Evolutionary conservation across 805 yeast species (phyloP).

Genomic region (Cyberlindnera mississippiensis): DNA sequence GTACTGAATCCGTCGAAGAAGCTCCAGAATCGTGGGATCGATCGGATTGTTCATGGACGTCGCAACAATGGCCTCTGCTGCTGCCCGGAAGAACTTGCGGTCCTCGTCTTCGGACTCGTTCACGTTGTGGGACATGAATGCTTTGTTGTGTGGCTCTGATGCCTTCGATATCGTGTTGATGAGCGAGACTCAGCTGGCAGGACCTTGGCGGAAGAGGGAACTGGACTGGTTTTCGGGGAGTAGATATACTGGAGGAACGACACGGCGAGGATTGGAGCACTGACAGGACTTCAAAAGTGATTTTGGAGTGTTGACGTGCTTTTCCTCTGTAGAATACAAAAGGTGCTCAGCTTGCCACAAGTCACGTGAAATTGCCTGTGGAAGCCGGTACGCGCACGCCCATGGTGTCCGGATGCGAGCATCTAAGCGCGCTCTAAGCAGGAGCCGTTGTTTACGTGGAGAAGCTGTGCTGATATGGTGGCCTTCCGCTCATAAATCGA

Average conservation of each 20-base stretch:
- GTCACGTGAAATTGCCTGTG: conserved; percentile 12
- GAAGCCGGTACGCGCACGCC: neutral
- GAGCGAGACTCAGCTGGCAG: too few species aligned
- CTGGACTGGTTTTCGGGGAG: too few species aligned
- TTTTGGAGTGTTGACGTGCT: neutral
- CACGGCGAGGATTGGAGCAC: neutral
- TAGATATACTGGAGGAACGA: neutral
- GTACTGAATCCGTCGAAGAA: conserved; percentile 56
- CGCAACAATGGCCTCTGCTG: conserved; percentile 58
- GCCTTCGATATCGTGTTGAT: too few species aligned
- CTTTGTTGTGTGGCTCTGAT: neutral
- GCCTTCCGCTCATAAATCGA: too few species aligned
- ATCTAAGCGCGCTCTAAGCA: too few species aligned
- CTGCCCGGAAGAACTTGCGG: conserved; percentile 50
- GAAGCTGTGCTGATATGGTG: too few species aligned
- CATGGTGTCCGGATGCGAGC: neutral
- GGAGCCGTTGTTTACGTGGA: too few species aligned
- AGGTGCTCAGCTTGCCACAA: conserved; percentile 7
- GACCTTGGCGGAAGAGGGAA: too few species aligned
- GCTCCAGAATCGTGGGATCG: conserved; percentile 60
- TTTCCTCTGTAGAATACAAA: neutral
- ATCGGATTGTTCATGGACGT: conserved; percentile 44
- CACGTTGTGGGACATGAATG: conserved; percentile 1
- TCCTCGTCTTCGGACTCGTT: conserved; percentile 39
- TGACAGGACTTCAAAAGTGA: neutral